These are phyloP conservation scores for Pleurotus salmoneostramineus DNA, from an alignment of 768 basidiomycete genomes.

Conservation along the genomic window DNA sequence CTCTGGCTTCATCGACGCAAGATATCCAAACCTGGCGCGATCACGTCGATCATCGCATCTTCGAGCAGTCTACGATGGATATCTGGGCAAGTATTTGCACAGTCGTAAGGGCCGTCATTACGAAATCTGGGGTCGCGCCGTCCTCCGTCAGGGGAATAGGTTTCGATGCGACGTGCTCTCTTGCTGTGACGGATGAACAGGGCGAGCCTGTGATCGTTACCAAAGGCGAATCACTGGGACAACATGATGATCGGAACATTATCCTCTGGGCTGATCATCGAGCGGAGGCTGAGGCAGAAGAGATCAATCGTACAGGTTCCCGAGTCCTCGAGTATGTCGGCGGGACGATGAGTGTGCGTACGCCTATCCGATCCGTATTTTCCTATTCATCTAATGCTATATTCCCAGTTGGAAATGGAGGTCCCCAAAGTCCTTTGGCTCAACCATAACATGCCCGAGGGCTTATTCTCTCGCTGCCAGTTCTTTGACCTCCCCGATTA, in stretches of 20 bases:
- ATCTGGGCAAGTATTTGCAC: conserved; percentile 76
- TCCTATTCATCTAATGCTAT: not conserved
- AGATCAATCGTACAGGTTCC: conserved; percentile 83
- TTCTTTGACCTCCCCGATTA: conserved; percentile 95
- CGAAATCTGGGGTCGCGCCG: conserved; percentile 50
- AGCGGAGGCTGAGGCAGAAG: conserved; percentile 85
- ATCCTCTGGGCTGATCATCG: conserved; percentile 97
- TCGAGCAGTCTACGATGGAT: conserved; percentile 90
- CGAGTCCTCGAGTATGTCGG: conserved; percentile 93
- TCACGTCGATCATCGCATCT: conserved; percentile 82
- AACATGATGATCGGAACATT: conserved; percentile 74
- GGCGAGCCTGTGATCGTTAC: conserved; percentile 78
- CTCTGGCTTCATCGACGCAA: conserved; percentile 77
- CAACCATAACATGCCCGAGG: conserved; percentile 77
- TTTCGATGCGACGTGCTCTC: conserved; percentile 95
- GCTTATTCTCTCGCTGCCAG: conserved; percentile 70
- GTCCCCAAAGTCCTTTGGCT: conserved; percentile 97
- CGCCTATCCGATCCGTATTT: not conserved
- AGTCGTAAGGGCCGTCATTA: conserved; percentile 61
- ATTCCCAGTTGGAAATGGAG: conserved; percentile 89
- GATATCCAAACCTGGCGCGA: conserved; percentile 87
- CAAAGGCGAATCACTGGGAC: conserved; percentile 58
- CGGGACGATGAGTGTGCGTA: conserved; percentile 85
- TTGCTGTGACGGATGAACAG: conserved; percentile 76
- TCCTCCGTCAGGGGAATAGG: conserved; percentile 79